phyloP scores from a whole-genome alignment of 768 basidiomycete species.

The Nidularia sp. region DNA sequence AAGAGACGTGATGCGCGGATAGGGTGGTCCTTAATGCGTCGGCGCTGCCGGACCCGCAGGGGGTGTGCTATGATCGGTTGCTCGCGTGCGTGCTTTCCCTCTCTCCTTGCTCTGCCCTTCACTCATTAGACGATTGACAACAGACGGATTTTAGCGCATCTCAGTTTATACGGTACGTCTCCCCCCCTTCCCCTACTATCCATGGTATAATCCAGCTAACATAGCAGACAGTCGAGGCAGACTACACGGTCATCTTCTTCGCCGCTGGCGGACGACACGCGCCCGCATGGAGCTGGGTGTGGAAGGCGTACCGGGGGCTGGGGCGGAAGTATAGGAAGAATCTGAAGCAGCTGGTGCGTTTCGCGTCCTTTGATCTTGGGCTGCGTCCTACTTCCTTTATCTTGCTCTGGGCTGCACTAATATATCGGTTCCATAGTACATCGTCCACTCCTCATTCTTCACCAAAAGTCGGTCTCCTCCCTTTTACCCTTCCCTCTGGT shows the following conservation, averaged over 20 bases:
- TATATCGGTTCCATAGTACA: slow-evolving; percentile 43
- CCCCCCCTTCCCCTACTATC: too few relatives aligned
- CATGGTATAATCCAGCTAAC: neutral
- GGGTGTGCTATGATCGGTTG: slow-evolving; percentile 74
- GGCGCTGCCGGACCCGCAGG: slow-evolving; percentile 74
- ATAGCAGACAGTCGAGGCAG: slow-evolving; percentile 64
- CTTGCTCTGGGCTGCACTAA: neutral
- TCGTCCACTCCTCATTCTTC: slow-evolving; percentile 86
- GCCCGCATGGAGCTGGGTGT: slow-evolving; percentile 87
- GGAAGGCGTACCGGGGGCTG: slow-evolving; percentile 82
- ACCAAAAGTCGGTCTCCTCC: slow-evolving; percentile 62
- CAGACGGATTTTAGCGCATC: slow-evolving; percentile 74
- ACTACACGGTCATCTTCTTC: slow-evolving; percentile 86
- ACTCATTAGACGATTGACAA: slow-evolving; percentile 8
- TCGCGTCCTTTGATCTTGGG: neutral
- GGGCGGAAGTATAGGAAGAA: slow-evolving; percentile 87
- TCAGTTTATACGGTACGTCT: slow-evolving; percentile 71
- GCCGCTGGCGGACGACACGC: slow-evolving; percentile 73
- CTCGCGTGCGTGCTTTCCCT: slow-evolving; percentile 48
- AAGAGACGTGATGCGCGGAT: slow-evolving; percentile 6
- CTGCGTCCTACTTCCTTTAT: neutral
- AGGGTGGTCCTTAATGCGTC: slow-evolving; percentile 85
- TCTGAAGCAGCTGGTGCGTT: slow-evolving; percentile 70
- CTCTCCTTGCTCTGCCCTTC: neutral
- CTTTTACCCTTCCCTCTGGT: neutral